Conservation (phyloP, 176 grass and related monocot genomes). For the Alloteropsis semialata region DNA sequence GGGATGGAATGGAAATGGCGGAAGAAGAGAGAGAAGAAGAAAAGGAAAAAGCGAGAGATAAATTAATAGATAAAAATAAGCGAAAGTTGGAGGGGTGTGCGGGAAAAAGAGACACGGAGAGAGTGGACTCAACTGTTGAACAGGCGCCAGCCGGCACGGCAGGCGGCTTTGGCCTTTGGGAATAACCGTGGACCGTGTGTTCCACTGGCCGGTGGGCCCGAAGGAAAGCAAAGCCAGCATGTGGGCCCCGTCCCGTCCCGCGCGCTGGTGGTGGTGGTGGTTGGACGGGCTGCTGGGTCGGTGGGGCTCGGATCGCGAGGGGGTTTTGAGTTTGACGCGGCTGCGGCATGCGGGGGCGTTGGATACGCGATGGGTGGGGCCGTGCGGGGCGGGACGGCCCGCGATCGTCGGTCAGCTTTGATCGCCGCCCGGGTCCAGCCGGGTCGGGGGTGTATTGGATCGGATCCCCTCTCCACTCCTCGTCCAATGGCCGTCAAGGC, state of each 20-base stretch:
- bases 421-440: no score
- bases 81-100: background rate
- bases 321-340: background rate
- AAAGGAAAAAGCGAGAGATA: background rate
- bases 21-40: background rate
- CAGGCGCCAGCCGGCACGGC: background rate
- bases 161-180: background rate
- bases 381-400: background rate
- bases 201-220: background rate
- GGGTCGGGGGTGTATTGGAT: no score
- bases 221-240: background rate
- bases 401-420: background rate
- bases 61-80: background rate
- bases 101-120: background rate
- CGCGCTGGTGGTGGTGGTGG: background rate
- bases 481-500: no score
- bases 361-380: background rate
- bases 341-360: background rate
- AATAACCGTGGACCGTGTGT: background rate
- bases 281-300: background rate
- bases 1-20: background rate
- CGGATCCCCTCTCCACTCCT: no score
- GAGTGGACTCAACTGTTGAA: background rate
- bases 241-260: background rate
- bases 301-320: slow-evolving; percentile 17